Percentiles rank a stretch among this genome's conserved stretches.
Conservation (phyloP, 2,329 filamentous ascomycete genomes). For the Sphaerulina vaccinii region DNA sequence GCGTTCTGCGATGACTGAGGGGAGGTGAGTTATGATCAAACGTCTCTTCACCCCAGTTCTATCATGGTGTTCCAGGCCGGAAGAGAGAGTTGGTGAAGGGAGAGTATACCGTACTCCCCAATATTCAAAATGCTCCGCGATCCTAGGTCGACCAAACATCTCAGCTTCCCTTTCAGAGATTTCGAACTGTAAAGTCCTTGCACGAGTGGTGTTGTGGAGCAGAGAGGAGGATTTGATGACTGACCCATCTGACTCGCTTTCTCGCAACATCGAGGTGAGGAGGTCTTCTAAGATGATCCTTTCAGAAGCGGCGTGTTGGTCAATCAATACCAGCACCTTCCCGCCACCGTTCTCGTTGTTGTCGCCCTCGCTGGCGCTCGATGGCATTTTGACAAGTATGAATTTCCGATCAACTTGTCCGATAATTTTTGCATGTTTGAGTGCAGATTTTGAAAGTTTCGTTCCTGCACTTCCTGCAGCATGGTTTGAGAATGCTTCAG, state of each 20-base stretch:
- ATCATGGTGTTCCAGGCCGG: neutral
- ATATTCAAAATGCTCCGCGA: slow-evolving; percentile 63
- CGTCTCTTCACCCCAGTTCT: too few species aligned
- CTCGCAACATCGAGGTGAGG: slow-evolving; percentile 56
- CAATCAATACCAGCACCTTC: slow-evolving; percentile 77
- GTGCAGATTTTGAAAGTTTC: slow-evolving; percentile 59
- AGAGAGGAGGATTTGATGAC: slow-evolving; percentile 11
- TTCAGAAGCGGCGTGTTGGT: slow-evolving; percentile 95
- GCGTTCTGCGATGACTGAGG: slow-evolving; percentile 70
- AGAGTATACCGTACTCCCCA: slow-evolving; percentile 76
- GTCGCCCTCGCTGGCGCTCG: too few species aligned
- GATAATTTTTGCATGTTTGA: slow-evolving; percentile 65
- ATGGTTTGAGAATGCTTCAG: neutral
- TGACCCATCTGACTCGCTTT: neutral
- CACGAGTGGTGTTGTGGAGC: slow-evolving; percentile 32
- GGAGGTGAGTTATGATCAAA: slow-evolving; percentile 58
- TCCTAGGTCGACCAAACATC: slow-evolving; percentile 56
- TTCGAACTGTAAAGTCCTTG: slow-evolving; percentile 62
- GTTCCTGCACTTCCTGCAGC: slow-evolving; percentile 16
- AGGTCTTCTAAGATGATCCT: slow-evolving; percentile 75
- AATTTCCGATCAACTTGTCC: slow-evolving; percentile 89
- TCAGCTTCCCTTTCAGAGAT: slow-evolving; percentile 60
- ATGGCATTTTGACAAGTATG: slow-evolving; percentile 64
- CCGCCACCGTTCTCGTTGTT: too few species aligned
- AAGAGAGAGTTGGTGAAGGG: neutral